phyloP scores from a whole-genome alignment of 1,284 basidiomycete genomes.

The Marasmius sp. region DNA sequence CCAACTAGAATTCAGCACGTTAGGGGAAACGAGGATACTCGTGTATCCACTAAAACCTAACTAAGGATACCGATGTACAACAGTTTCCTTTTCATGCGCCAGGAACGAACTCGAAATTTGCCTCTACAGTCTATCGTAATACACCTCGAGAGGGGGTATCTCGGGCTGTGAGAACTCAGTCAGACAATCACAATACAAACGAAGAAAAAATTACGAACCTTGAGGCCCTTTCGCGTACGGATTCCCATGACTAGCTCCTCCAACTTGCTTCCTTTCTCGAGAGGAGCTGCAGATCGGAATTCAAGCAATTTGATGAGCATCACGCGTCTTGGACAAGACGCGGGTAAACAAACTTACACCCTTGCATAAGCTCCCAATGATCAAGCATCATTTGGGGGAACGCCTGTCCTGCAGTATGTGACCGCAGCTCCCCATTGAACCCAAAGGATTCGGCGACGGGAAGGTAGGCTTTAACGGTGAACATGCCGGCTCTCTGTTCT shows the following conservation, averaged over 20 bases:
- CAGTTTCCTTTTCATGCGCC: no score
- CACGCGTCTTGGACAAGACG: conserved; percentile 20
- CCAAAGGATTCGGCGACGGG: conserved; percentile 98
- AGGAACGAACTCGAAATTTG: no score
- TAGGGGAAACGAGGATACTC: no score
- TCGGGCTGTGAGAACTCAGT: conserved; percentile 50
- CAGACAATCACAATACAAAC: no score
- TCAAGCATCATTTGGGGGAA: conserved; percentile 98
- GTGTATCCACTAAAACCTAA: no score
- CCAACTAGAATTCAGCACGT: no score
- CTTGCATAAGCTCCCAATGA: conserved; percentile 86
- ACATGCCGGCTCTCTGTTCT: conserved; percentile 97
- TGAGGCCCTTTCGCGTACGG: conserved; percentile 91
- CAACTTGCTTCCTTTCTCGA: conserved; percentile 88
- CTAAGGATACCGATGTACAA: no score
- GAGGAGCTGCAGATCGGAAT: conserved; percentile 54
- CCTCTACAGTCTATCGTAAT: conserved; percentile 85
- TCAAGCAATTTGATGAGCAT: not conserved
- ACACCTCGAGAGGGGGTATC: conserved; percentile 81
- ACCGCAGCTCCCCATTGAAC: conserved; percentile 96
- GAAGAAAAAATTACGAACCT: conserved; percentile 25
- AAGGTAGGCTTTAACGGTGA: conserved; percentile 98
- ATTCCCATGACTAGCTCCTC: conserved; percentile 84
- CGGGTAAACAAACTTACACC: conserved; percentile 50
- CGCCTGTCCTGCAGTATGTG: conserved; percentile 93